Conservation (phyloP, 768 basidiomycete species). For the Rubroboletus satanas region DNA sequence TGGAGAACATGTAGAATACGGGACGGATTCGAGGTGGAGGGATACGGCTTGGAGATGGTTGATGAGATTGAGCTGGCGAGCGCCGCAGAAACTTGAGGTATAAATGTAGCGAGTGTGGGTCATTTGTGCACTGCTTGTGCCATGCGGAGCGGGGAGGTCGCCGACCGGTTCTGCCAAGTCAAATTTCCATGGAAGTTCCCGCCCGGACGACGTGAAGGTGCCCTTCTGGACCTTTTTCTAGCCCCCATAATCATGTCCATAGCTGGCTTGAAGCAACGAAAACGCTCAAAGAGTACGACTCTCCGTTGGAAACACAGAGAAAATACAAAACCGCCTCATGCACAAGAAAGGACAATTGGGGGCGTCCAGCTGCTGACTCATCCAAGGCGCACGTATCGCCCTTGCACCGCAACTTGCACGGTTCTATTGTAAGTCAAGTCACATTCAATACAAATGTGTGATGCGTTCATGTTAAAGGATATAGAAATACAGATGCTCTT, state of each 20-base stretch:
- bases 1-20: constrained; percentile 23
- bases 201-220: not conserved
- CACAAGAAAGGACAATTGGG: constrained; percentile 11
- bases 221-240: not conserved
- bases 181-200: constrained; percentile 2
- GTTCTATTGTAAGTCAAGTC: constrained; percentile 7
- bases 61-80: constrained; percentile 13
- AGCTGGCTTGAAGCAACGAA: not conserved
- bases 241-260: not conserved
- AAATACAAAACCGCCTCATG: not conserved
- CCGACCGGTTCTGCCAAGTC: constrained; percentile 3
- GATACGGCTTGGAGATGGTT: constrained; percentile 1
- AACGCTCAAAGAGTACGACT: constrained; percentile 8
- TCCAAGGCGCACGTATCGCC: constrained; percentile 2
- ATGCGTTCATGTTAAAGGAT: not conserved
- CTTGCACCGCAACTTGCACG: not conserved
- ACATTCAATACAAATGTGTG: constrained; percentile 7
- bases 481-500: not conserved
- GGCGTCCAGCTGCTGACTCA: constrained; percentile 11
- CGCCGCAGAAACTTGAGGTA: constrained; percentile 14
- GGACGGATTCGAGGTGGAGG: not conserved
- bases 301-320: constrained; percentile 1
- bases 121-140: constrained; percentile 25
- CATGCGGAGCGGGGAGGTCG: constrained; percentile 12
- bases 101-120: constrained; percentile 25